A percentile compares a stretch with the other conserved stretches of the same genome.
phyloP scores from a whole-genome alignment of 768 basidiomycete genomes.

The Boletus sensibilis region DNA sequence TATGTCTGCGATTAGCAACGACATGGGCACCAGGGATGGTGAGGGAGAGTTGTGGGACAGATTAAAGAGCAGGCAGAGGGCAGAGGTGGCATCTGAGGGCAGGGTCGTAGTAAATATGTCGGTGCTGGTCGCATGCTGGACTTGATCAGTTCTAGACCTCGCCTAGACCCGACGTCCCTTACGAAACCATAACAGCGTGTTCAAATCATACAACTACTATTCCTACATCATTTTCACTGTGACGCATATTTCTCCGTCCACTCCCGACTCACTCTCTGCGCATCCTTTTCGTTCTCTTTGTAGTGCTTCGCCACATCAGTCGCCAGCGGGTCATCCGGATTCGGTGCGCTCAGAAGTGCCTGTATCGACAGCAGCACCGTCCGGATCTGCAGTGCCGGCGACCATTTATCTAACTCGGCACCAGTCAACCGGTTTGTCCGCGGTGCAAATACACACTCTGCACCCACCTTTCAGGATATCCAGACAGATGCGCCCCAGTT shows the following conservation, averaged over 20 bases:
- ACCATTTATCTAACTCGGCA: conserved; percentile 85
- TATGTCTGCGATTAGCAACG: conserved; percentile 33
- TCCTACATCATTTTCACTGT: conserved; percentile 19
- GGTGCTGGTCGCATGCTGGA: not conserved
- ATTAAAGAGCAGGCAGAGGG: conserved; percentile 10
- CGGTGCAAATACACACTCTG: not conserved
- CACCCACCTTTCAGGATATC: conserved; percentile 92
- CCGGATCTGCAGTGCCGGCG: conserved; percentile 96
- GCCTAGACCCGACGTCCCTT: conserved; percentile 15
- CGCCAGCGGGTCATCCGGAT: conserved; percentile 93
- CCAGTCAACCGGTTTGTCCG: not conserved
- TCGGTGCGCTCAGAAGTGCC: conserved; percentile 93
- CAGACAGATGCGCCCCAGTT: conserved; percentile 96
- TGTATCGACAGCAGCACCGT: conserved; percentile 96
- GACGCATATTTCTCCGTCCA: conserved; percentile 91
- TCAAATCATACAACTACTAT: not conserved
- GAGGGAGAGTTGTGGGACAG: not conserved
- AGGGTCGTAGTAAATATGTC: conserved; percentile 17
- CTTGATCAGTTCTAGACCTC: conserved; percentile 25
- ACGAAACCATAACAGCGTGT: conserved; percentile 14
- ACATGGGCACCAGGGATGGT: conserved; percentile 16
- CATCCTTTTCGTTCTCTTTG: conserved; percentile 95
- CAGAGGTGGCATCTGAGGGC: conserved; percentile 6
- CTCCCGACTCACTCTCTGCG: conserved; percentile 87
- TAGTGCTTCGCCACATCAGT: conserved; percentile 97